phyloP scores from a whole-genome alignment of 352 stramenopile species.

The Pythium sukuiense region DNA sequence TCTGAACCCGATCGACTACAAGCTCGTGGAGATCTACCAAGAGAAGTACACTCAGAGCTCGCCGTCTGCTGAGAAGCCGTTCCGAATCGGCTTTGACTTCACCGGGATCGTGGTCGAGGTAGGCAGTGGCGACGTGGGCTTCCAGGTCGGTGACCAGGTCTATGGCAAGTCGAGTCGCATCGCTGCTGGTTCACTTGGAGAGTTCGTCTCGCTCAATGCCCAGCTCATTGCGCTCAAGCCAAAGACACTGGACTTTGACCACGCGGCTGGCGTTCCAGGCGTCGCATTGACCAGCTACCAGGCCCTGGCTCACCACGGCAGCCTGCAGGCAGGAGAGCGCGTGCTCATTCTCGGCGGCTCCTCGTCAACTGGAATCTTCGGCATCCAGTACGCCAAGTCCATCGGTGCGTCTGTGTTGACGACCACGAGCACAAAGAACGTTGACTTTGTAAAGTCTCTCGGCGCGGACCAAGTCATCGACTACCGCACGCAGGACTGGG shows the following conservation, averaged over 20 bases:
- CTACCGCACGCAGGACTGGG: slow-evolving; percentile 42
- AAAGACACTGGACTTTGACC: slow-evolving; percentile 32
- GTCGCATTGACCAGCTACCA: slow-evolving; percentile 38
- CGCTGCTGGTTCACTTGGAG: slow-evolving; percentile 26
- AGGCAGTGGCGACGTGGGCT: neutral
- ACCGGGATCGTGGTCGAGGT: slow-evolving; percentile 11
- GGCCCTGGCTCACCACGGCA: slow-evolving; percentile 24
- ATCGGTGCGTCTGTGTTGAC: slow-evolving; percentile 19
- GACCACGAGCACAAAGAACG: slow-evolving; percentile 35
- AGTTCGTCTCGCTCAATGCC: slow-evolving; percentile 37
- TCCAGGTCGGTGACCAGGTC: slow-evolving; percentile 13
- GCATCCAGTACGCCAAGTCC: slow-evolving; percentile 16
- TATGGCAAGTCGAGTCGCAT: slow-evolving; percentile 22
- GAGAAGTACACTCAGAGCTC: slow-evolving; percentile 10
- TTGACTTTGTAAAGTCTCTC: slow-evolving; percentile 30
- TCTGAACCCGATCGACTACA: slow-evolving; percentile 19
- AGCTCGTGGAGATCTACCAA: slow-evolving; percentile 4
- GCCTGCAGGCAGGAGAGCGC: slow-evolving; percentile 14
- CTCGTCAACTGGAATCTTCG: slow-evolving; percentile 38
- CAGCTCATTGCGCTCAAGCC: slow-evolving; percentile 38
- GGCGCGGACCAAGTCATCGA: slow-evolving; percentile 46
- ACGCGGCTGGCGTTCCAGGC: slow-evolving; percentile 34
- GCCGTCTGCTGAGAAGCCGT: slow-evolving; percentile 10
- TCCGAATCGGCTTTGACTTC: slow-evolving; percentile 24
- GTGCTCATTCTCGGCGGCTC: slow-evolving; percentile 37